Evolutionary conservation across 2,329 filamentous ascomycete species (phyloP).

Genomic region (Aspergillus sp.): DNA sequence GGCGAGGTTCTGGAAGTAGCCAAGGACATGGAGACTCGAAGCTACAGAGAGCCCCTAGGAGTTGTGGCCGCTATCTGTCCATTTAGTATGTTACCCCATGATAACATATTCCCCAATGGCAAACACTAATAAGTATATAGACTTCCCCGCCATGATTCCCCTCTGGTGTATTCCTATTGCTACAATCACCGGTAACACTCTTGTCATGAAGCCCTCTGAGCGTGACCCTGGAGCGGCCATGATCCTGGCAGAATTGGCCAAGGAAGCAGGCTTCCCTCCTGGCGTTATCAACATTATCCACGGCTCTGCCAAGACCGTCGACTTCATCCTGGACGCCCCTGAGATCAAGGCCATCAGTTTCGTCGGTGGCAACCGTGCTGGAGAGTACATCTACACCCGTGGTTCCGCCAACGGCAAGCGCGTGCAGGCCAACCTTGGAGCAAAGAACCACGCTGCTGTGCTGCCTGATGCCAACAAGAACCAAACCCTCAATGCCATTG

Average conservation of each 20-base stretch:
- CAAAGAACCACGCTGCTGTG: constrained; percentile 69
- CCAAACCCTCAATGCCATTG: constrained; percentile 64
- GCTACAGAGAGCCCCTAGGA: constrained; percentile 64
- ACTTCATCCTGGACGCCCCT: constrained; percentile 69
- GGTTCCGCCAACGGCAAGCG: constrained; percentile 70
- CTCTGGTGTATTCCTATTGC: constrained; percentile 67
- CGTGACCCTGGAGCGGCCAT: constrained; percentile 65
- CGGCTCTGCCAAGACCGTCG: constrained; percentile 63
- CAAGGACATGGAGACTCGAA: constrained; percentile 69
- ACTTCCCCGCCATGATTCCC: constrained; percentile 71
- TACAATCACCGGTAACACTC: constrained; percentile 63
- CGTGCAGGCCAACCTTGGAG: constrained; percentile 67
- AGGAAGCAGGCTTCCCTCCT: constrained; percentile 64
- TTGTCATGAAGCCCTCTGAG: constrained; percentile 66
- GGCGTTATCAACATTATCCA: constrained; percentile 68
- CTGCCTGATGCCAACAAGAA: constrained; percentile 70
- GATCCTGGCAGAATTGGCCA: constrained; percentile 64
- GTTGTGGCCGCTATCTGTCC: constrained; percentile 66
- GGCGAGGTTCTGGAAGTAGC: constrained; percentile 68
- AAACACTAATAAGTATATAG: constrained; percentile 34
- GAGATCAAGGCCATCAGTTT: constrained; percentile 69
- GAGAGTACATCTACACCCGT: constrained; percentile 67
- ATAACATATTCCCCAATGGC: background rate
- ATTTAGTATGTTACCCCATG: constrained; percentile 52
- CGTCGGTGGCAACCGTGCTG: constrained; percentile 66